Conservation (phyloP, 345 rosid species). For the Eucalyptus cladocalyx region DNA sequence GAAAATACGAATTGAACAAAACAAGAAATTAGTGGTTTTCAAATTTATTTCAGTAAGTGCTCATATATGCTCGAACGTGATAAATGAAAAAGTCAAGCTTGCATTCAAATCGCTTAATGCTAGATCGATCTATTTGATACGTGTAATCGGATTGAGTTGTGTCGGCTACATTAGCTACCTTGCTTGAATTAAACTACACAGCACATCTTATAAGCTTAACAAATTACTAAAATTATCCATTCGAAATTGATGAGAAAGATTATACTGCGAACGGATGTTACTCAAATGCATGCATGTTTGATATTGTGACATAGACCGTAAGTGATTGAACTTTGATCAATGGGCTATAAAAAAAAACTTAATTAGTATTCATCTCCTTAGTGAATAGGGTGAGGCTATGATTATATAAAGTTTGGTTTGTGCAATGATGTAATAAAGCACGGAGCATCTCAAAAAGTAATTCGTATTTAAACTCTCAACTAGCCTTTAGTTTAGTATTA, state of each 20-base stretch:
- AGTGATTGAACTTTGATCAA: background rate
- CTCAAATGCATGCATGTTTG: background rate
- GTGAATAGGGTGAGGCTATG: background rate
- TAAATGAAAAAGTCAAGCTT: background rate
- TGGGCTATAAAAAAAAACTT: background rate
- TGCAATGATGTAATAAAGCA: background rate
- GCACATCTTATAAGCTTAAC: background rate
- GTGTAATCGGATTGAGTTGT: fast-evolving
- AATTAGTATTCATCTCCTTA: background rate
- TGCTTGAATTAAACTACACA: fast-evolving
- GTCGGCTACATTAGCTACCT: fast-evolving
- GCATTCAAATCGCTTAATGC: fast-evolving
- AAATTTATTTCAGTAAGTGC: fast-evolving
- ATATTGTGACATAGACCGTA: background rate
- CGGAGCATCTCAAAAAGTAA: background rate
- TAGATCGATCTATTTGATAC: background rate
- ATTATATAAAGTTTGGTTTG: background rate
- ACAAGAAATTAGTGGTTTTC: background rate
- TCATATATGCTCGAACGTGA: background rate
- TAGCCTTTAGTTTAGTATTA: background rate
- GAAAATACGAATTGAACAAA: background rate
- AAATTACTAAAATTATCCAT: background rate
- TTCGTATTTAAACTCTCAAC: background rate
- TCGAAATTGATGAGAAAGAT: background rate
- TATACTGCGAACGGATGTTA: fast-evolving